Base-by-base conservation (phyloP, 169 alveolate genomes). In the Miamiensis avidus region DNA sequence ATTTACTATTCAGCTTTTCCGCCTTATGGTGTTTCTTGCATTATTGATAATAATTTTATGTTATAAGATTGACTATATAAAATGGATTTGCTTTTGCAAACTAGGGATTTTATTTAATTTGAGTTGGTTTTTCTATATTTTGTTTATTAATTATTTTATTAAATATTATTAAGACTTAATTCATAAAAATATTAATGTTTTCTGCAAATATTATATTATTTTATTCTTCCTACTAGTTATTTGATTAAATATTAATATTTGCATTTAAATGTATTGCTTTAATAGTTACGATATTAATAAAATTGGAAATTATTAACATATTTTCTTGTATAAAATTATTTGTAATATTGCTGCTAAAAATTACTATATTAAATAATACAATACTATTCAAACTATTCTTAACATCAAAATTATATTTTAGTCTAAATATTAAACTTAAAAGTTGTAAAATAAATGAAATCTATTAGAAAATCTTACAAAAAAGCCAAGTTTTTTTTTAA, bases 391-490 rank as follows among this genome's bases (percentile, higher is more conserved):
- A 77, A 28, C 28, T 33, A 75, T 31, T 75, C 81, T 31, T 31
- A 75, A 31, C 81, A 75, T 31, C 27, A 75, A 31, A 26, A 34
- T 77, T 33, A 26, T 33, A 11, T 33, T 0, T 33, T 33, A 1
- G 20, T 4, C 20, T 6, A 73, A 73, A 73, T 25, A 77, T 32
- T 25, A 30, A 30, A 27, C 31, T 77, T 31, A 29, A 33, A 33
- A 77, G 65, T 33, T 32, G 34, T n/a, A 31, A 32, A 28, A 25
- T 34, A 49, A 28, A 79, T 79, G 84, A 79, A 79, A 30, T 79
- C 84, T 6, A 79, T 79, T 16, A 79, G 84, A 79, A 79, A 79
- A 31, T 34, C 34, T 49, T 79, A 74, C 64, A 79, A 79, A 79
- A 29, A 79, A 49, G 84, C 76, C n/a, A 34, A 31, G 25, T 79